Evolutionary conservation across 495 filamentous ascomycete genomes (phyloP), one percentile per base, ranked within the genome.

Genomic region (Pseudevernia furfuracea): DNA sequence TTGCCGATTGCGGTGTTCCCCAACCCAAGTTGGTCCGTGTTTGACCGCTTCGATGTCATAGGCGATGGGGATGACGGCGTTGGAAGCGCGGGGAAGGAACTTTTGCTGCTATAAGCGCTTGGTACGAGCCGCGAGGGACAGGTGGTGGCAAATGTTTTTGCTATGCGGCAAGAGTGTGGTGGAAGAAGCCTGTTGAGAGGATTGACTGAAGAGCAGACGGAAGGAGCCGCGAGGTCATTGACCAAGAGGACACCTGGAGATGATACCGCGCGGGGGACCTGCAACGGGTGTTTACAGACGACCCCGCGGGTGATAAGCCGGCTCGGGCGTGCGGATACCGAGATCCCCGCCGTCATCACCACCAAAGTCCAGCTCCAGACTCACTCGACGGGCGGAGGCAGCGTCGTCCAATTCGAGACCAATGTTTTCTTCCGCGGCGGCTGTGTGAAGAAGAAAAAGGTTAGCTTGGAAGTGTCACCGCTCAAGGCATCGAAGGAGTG

Each of bases 341-440:
- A 53, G 28, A 53, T 53, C 49, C 14, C 49, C 49, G 28, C 6
- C 49, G 8, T 32, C 49, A 19, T 30, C 25, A 14, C 14, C 4
- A 19, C 15, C 49, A 28, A 53, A 53, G 49, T 53, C 49, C 25
- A 53, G 25, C 49, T 53, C 49, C 25, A 53, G 49, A 32, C 49
- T 53, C 28, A 32, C 25, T 53, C 5, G 49, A 32, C 28, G 32
- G 28, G 14, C 28, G 19, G 49, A 25, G 11, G 49, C 25, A 2
- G 49, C 19, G 12, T 53, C 49, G 15, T 53, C 10, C 3, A 25
- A 2, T 6, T 32, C 7, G 5, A 53, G 3, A 19, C 49, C 49
- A 5, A 53, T 53, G 49, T 53, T 53, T 5, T 28, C 49, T 53
- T 53, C 49, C 19, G 49, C 49, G 9, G 6, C 14, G 3, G 49